Conservation (phyloP, 495 filamentous ascomycete genomes). For the Xylaria castorea region DNA sequence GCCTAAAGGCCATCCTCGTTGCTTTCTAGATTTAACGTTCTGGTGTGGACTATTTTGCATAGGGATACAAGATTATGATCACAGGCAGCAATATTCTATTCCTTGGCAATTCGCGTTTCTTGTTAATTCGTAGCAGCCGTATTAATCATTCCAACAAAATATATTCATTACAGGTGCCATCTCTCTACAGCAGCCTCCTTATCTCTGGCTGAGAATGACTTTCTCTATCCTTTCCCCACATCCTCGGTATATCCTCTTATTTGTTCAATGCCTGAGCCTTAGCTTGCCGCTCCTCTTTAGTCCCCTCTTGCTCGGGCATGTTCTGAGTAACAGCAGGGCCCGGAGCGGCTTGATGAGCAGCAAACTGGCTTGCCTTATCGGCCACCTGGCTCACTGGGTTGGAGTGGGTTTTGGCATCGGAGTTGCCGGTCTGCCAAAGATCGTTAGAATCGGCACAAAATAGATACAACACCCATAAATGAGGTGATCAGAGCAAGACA, state of each 20-base stretch:
- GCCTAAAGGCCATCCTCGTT: neutral
- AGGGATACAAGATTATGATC: neutral
- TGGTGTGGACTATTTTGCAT: neutral
- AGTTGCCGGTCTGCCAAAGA: slow-evolving; percentile 39
- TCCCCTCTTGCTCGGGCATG: slow-evolving; percentile 58
- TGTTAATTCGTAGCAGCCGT: slow-evolving; percentile 8
- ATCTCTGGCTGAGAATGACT: neutral
- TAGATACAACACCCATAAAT: neutral
- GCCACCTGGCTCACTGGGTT: slow-evolving; percentile 44
- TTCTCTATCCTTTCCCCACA: neutral
- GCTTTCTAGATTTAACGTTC: neutral
- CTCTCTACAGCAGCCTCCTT: neutral
- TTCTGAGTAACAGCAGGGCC: slow-evolving; percentile 57
- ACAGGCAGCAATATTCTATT: slow-evolving; percentile 1
- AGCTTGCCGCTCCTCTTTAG: slow-evolving; percentile 71
- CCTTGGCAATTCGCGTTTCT: neutral
- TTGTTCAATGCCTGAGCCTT: slow-evolving; percentile 72
- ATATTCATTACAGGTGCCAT: neutral
- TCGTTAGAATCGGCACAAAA: neutral
- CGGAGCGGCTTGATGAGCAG: slow-evolving; percentile 54
- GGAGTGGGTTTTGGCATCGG: slow-evolving; percentile 39
- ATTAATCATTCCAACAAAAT: slow-evolving; percentile 1
- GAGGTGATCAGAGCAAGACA: slow-evolving; percentile 17
- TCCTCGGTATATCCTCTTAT: slow-evolving; percentile 36
- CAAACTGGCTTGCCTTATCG: slow-evolving; percentile 44